Percentiles rank a stretch among this genome's conserved stretches.
Conservation (phyloP, 306 rosid species). For the Amphicarpaea edgeworthii region DNA sequence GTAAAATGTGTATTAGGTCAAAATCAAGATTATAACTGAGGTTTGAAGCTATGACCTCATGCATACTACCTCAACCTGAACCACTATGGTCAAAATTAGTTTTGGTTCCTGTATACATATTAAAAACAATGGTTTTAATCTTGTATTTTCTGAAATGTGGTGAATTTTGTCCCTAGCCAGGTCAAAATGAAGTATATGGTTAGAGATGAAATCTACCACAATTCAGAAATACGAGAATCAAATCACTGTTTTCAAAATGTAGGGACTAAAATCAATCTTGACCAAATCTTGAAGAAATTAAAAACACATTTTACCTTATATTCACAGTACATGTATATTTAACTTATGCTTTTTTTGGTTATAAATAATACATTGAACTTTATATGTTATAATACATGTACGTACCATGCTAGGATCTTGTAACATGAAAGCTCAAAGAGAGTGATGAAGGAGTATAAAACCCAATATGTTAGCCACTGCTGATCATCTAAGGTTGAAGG, state of each 20-base stretch:
- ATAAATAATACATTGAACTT: background rate
- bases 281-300: background rate
- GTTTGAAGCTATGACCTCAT: too few relatives aligned
- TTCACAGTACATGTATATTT: background rate
- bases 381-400: background rate
- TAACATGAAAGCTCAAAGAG: constrained; percentile 72
- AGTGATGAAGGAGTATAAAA: constrained; percentile 70
- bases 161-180: background rate
- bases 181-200: too few relatives aligned
- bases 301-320: background rate
- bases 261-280: background rate
- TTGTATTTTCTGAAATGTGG: background rate
- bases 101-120: background rate
- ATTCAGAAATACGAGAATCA: too few relatives aligned
- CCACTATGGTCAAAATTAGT: background rate
- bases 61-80: too few relatives aligned
- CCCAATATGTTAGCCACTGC: constrained; percentile 90
- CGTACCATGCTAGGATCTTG: constrained; percentile 70
- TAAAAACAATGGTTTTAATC: background rate
- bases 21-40: too few relatives aligned
- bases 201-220: too few relatives aligned
- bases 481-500: constrained; percentile 80
- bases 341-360: background rate
- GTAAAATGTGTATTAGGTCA: background rate
- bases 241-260: background rate